Evolutionary conservation across 805 yeast species (phyloP).

Genomic region (Jamesozyma hellenica): DNA sequence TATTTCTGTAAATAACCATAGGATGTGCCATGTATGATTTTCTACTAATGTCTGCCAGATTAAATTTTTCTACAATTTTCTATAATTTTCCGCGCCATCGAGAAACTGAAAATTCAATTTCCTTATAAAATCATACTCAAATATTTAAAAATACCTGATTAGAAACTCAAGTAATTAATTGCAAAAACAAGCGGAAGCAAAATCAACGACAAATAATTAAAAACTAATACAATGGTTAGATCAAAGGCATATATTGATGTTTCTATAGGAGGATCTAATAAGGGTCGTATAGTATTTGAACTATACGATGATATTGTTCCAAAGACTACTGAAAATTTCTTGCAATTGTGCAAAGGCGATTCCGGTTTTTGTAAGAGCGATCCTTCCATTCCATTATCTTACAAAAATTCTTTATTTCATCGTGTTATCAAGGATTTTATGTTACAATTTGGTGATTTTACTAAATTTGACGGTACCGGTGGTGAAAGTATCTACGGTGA

Average conservation of each 20-base stretch:
- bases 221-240: too few species aligned
- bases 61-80: too few species aligned
- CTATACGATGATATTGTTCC: conserved; percentile 68
- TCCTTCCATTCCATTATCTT: conserved; percentile 46
- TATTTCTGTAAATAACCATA: too few species aligned
- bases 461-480: conserved; percentile 63
- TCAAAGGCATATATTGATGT: conserved; percentile 71
- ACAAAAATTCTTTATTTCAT: conserved; percentile 85
- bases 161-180: too few species aligned
- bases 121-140: too few species aligned
- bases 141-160: too few species aligned
- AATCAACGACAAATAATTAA: too few species aligned
- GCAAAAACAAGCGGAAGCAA: too few species aligned
- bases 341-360: conserved; percentile 84
- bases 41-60: too few species aligned
- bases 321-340: conserved; percentile 81
- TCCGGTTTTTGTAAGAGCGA: conserved; percentile 35
- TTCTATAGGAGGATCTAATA: conserved; percentile 54
- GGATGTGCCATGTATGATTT: too few species aligned
- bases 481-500: conserved; percentile 80
- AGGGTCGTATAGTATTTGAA: conserved; percentile 74
- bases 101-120: too few species aligned
- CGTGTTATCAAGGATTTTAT: conserved; percentile 81
- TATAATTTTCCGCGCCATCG: too few species aligned
- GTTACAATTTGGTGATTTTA: conserved; percentile 94